Base-by-base conservation (phyloP, 1,284 basidiomycete species). In the Austroboletus niveus region DNA sequence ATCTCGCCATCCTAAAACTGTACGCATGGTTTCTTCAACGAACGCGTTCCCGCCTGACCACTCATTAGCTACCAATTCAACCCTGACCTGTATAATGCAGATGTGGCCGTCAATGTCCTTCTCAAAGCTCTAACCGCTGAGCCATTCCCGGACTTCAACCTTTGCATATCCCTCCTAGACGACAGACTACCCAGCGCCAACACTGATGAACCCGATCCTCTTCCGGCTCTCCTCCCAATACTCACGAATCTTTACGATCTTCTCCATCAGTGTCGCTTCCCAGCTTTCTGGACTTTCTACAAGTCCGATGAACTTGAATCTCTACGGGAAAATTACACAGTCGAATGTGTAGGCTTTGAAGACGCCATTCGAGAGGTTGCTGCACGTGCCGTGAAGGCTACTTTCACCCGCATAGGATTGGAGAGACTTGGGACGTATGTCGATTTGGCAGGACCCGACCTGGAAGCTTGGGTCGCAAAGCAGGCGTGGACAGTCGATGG, bases 61-160 rank as follows among this genome's bases (percentile, higher is more conserved):
- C 31, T 8, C n/a, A 62, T 56, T 32, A 97, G 94, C 51, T 97
- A 97, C 74, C 95, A 98, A 69, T 98, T 98, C 76, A 98, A 98
- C 75, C 85, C 92, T 17, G 85, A 91, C 68, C 82, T 96, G 42
- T 92, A 92, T 73, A 95, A 95, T 74, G 86, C 92, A 8, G 92
- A 95, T 63, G 89, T 95, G 20, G 89, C 94, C 60, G 79, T 96
- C 72, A 92, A 96, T 76, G 92, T 98, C 69, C 89, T 98, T 65
- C 81, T 94, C 70, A 97, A 98, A 78, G 82, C 94, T 20, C 81
- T 98, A 51, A 85, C 89, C 30, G 81, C 85, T 3, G 78, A 84
- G 34, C 89, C 92, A 38, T 84, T 90, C 47, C 92, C 94, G 55
- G 95, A 98, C 70, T 98, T 95, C 75, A 90, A 89, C 68, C 89